Evolutionary conservation across 2,329 filamentous ascomycete species (phyloP).

Genomic region (Atkinsonella texensis): DNA sequence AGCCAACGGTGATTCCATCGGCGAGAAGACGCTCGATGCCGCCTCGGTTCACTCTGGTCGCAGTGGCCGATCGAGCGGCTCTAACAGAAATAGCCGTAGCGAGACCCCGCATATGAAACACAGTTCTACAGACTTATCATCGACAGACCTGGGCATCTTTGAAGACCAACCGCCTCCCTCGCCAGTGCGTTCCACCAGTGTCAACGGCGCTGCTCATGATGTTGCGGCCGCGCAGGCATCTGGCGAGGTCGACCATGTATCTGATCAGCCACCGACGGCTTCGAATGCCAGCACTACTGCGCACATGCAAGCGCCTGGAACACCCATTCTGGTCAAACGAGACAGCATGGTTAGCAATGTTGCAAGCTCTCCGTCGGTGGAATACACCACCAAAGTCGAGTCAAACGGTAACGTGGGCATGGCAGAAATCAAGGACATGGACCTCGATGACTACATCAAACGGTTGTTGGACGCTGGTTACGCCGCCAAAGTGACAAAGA

Average conservation of each 20-base stretch:
- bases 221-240: slow-evolving; percentile 70
- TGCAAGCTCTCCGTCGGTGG: slow-evolving; percentile 32
- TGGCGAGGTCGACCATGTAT: slow-evolving; percentile 90
- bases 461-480: slow-evolving; percentile 90
- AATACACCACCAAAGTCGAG: slow-evolving; percentile 29
- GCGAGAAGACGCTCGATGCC: slow-evolving; percentile 55
- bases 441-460: slow-evolving; percentile 95
- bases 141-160: slow-evolving; percentile 32
- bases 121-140: slow-evolving; percentile 28
- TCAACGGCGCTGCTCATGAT: slow-evolving; percentile 62
- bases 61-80: slow-evolving; percentile 40
- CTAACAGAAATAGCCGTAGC: slow-evolving; percentile 31
- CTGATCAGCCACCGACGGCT: slow-evolving; percentile 72
- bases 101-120: slow-evolving; percentile 30
- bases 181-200: slow-evolving; percentile 60
- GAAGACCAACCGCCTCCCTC: slow-evolving; percentile 64
- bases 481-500: slow-evolving; percentile 93
- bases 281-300: slow-evolving; percentile 39
- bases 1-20: slow-evolving; percentile 41
- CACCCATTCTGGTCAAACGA: slow-evolving; percentile 81
- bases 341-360: slow-evolving; percentile 60
- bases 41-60: slow-evolving; percentile 62
- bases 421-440: slow-evolving; percentile 80
- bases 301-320: slow-evolving; percentile 58
- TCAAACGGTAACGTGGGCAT: slow-evolving; percentile 56